phyloP scores from a whole-genome alignment of 2,329 filamentous ascomycete genomes.

The Huntiella decipiens region DNA sequence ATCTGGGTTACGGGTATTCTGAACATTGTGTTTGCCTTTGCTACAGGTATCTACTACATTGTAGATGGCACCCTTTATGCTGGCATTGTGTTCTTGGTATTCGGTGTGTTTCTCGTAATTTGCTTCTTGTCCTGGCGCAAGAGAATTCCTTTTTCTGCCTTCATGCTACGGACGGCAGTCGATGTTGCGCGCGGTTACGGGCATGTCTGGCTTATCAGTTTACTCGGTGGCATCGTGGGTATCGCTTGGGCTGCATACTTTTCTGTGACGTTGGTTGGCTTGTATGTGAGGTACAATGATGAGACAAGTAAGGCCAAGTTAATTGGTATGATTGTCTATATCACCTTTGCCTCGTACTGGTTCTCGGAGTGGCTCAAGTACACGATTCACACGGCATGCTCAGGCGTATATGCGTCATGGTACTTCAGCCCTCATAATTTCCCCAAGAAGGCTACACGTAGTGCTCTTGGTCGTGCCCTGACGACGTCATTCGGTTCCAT shows the following conservation, averaged over 20 bases:
- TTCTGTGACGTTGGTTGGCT: conserved; percentile 63
- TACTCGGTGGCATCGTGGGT: conserved; percentile 61
- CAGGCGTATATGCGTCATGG: conserved; percentile 82
- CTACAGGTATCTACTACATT: conserved; percentile 73
- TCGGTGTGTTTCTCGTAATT: conserved; percentile 59
- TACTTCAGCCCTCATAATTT: conserved; percentile 60
- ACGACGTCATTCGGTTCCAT: conserved; percentile 92
- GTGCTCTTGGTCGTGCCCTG: conserved; percentile 61
- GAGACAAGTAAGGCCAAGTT: conserved; percentile 47
- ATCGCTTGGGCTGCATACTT: conserved; percentile 71
- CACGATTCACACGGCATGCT: conserved; percentile 71
- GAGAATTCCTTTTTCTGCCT: conserved; percentile 73
- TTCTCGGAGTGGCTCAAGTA: conserved; percentile 88
- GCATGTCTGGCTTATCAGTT: conserved; percentile 69
- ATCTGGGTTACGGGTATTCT: conserved; percentile 86
- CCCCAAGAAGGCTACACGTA: conserved; percentile 60
- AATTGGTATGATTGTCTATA: conserved; percentile 66
- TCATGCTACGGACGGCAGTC: conserved; percentile 76
- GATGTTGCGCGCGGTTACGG: conserved; percentile 70
- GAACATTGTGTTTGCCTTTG: conserved; percentile 70
- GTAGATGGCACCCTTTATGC: conserved; percentile 58
- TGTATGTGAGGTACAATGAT: conserved; percentile 69
- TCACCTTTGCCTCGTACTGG: conserved; percentile 89
- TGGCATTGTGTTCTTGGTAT: conserved; percentile 72
- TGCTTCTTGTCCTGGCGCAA: conserved; percentile 81